Evolutionary conservation across 2,329 filamentous ascomycete species (phyloP).

Genomic region (Cercospora sp.): DNA sequence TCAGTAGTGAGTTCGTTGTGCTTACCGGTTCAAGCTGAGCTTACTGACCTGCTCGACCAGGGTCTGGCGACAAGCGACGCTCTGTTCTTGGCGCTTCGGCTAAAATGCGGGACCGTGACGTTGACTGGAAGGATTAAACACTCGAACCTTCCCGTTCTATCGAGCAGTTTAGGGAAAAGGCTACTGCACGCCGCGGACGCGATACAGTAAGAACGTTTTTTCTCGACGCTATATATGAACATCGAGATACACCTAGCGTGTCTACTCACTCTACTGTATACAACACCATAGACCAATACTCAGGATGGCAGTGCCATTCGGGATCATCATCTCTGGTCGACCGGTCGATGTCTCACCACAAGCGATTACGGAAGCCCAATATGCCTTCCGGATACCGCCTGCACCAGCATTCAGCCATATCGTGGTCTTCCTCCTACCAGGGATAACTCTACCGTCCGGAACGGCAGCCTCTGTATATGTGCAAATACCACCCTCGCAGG

Average conservation of each 20-base stretch:
- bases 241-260: not conserved
- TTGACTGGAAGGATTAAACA: not conserved
- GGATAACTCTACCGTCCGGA: constrained; percentile 67
- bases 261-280: not conserved
- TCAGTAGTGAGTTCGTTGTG: not conserved
- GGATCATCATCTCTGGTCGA: constrained; percentile 60
- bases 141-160: constrained; percentile 9
- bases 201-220: not conserved
- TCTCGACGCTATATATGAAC: not conserved
- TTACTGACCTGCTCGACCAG: constrained; percentile 3
- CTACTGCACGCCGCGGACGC: not conserved
- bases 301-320: constrained; percentile 53
- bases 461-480: constrained; percentile 90
- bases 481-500: constrained; percentile 60
- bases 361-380: constrained; percentile 60
- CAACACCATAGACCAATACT: not conserved
- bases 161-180: not conserved
- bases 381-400: constrained; percentile 65
- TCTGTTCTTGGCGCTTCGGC: constrained; percentile 8
- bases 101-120: not conserved
- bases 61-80: not conserved
- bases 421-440: constrained; percentile 84
- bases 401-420: constrained; percentile 67
- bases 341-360: constrained; percentile 60
- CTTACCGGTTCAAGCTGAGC: constrained; percentile 1